Base-by-base conservation (phyloP, 2,329 filamentous ascomycete genomes). In the Ascochyta fabae region DNA sequence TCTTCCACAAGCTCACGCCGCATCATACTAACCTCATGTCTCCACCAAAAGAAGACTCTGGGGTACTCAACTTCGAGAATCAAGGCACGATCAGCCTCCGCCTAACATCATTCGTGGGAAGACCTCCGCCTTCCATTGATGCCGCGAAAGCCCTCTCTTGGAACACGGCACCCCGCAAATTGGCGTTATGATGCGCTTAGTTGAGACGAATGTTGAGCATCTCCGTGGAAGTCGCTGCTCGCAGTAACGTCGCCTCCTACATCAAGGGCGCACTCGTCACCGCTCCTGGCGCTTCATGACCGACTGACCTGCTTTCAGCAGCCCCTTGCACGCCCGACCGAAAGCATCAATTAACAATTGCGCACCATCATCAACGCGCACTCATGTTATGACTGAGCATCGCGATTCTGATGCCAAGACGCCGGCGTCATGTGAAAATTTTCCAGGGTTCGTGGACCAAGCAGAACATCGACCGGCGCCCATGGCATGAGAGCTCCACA, bases 371-470 rank as follows among this genome's bases (percentile, higher is more conserved):
- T 56, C 53, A 53, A 46, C 45, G n/a, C 49, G 48, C 59, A 56
- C 53, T 60, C 62, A 53, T 55, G 42, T 40, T 29, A 36, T 55
- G 40, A 48, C 47, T 44, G 44, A 56, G 41, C 53, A 62, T 62
- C 48, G 48, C 54, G 46, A 61, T 56, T 56, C 51, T 42, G 49
- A 60, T 61, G 69, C 69, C 71, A 72, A 72, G 70, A 23, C 64
- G 51, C 55, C 56, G 52, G 26, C 48, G 59, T 70, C 66, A 70
- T 70, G 71, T 61, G 57, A 67, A 70, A 69, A 65, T 61, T 71
- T 67, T 64, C 40, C 59, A 48, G 42, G 53, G 47, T 47, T 56
- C n/a, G 48, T 62, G 45, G 42, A 57, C 61, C 64, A 65, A 66
- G 53, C 51, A 60, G 45, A 59, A 38, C 48, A 43, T 27, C 41